Evolutionary conservation across 441 rosid species (phyloP), one percentile per base, ranked within the genome.

Genomic region (Bocquillonia castaneifolia): DNA sequence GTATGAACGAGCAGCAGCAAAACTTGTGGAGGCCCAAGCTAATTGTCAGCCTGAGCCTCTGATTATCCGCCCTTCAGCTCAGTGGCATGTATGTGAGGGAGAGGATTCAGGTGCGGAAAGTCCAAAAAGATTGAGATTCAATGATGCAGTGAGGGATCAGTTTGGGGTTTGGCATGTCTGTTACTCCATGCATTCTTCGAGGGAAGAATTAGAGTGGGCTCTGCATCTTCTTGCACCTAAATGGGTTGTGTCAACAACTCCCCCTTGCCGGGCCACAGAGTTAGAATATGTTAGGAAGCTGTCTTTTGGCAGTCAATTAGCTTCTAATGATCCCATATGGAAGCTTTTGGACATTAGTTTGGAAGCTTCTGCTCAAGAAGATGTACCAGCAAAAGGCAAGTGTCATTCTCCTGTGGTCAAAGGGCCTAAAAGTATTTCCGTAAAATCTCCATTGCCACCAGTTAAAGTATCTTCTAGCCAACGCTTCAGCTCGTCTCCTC

Each of bases 131-230:
- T 73, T 74, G 68, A 80, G 85, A 76, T 82, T 80, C 22, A 61
- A 65, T 64, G 93, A 88, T 80, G 93, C 93, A 32, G 81, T 82
- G n/a, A 87, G 59, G 83, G 98, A 88, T 60, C 81, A 84, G 71
- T 84, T 76, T 79, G 91, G 96, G 65, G 70, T 90, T 40, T 92
- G 96, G 96, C 96, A 92, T 67, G 89, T 90, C 39, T 92, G 93
- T 71, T 92, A 87, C 77, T 88, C 98, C 3, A 90, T 85, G 75
- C 97, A 90, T 78, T 92, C 98, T 23, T 90, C 98, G 0, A 72
- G 79, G 79, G 96, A 85, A 60, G 98, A 92, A 75, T 40, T 90
- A 59, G 93, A 90, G 74, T 83, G 80, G 72, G 95, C 91, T 12
- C 63, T 90, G 84, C 80, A 76, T 50, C 81, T 83, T 77, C 92